Evolutionary conservation across 805 yeast species (phyloP).

Genomic region (Tetrapisispora fleetii): DNA sequence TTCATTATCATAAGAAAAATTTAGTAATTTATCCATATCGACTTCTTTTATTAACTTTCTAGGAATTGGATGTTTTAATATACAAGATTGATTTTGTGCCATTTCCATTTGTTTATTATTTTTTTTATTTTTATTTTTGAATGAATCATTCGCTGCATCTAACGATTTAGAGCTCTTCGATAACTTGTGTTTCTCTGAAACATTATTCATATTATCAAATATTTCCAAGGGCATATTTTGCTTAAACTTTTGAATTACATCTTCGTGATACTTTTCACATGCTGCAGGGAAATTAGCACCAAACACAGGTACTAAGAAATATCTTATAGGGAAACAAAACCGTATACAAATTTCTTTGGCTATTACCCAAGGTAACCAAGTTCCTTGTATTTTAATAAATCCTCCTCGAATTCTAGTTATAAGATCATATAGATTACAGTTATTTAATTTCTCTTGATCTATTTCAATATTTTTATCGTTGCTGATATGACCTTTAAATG

Average conservation of each 20-base stretch:
- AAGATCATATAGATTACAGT: constrained; percentile 15
- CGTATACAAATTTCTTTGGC: constrained; percentile 59
- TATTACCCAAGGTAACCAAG: constrained; percentile 74
- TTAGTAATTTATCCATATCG: neutral
- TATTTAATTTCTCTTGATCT: constrained; percentile 2
- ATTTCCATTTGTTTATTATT: neutral
- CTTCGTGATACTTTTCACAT: constrained; percentile 16
- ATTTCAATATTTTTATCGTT: constrained; percentile 6
- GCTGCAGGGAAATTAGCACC: constrained; percentile 48
- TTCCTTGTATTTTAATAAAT: constrained; percentile 83
- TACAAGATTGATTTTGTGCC: neutral
- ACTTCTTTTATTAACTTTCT: neutral
- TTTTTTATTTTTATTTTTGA: neutral
- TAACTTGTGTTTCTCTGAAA: neutral
- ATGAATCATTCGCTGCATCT: neutral
- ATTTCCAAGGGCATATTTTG: neutral
- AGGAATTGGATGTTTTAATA: neutral
- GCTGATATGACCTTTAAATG: constrained; percentile 9
- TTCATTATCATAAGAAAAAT: neutral
- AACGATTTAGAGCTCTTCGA: neutral
- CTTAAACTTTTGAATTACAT: neutral
- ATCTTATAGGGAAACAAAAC: constrained; percentile 71
- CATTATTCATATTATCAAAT: neutral
- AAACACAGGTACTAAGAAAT: constrained; percentile 67
- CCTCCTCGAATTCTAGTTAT: constrained; percentile 82